phyloP scores from a whole-genome alignment of 345 rosid genomes.

The Passiflora organensis region DNA sequence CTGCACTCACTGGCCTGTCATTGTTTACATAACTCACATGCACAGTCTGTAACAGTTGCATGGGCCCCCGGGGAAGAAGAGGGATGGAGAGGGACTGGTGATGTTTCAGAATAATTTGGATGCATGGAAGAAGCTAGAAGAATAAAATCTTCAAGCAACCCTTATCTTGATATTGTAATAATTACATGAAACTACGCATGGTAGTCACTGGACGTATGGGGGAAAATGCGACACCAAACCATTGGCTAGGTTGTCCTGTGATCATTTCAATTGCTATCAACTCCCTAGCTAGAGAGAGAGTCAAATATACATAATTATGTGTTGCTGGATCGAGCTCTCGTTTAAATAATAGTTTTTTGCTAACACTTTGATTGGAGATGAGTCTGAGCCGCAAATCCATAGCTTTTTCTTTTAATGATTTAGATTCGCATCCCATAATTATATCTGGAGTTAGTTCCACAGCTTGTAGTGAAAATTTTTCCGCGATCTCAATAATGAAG shows the following conservation, averaged over 20 bases:
- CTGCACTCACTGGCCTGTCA: slow-evolving; percentile 1
- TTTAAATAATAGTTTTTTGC: no score
- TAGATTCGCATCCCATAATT: no score
- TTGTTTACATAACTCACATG: slow-evolving; percentile 1
- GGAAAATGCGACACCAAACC: neutral
- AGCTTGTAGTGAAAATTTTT: no score
- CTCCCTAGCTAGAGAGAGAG: neutral
- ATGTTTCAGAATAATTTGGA: neutral
- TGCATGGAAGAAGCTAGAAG: neutral
- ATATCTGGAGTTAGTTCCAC: no score
- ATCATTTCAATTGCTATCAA: neutral
- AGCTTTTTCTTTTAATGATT: neutral
- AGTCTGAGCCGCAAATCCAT: neutral
- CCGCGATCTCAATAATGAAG: no score
- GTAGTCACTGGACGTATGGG: neutral
- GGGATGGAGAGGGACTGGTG: neutral
- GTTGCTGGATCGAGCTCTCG: no score
- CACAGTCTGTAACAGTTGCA: neutral
- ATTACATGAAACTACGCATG: neutral
- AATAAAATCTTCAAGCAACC: neutral
- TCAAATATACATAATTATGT: no score
- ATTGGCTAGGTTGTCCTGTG: neutral
- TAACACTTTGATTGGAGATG: no score
- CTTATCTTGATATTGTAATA: neutral
- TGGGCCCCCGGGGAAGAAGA: neutral